Percentiles rank a stretch among this genome's conserved stretches.
These are phyloP conservation scores for Thelonectria rubi DNA, from an alignment of 2,329 filamentous ascomycete species.

Conservation along the genomic window DNA sequence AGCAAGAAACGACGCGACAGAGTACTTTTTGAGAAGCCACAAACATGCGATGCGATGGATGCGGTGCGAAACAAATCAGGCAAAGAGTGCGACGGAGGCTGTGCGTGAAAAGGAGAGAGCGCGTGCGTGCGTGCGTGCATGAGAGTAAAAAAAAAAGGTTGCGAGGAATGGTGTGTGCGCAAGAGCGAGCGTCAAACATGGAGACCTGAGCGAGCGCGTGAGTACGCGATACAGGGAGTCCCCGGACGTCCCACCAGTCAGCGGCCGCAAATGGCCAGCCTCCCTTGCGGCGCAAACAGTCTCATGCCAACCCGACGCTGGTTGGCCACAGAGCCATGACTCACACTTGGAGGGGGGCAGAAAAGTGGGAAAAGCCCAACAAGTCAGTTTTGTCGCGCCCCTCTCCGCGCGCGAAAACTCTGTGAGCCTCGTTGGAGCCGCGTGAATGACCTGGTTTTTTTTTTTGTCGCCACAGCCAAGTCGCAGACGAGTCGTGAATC, in stretches of 20 bases:
- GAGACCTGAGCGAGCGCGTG: slow-evolving; percentile 15
- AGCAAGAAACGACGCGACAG: neutral
- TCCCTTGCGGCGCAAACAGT: slow-evolving; percentile 37
- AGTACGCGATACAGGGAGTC: slow-evolving; percentile 31
- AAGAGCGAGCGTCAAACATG: slow-evolving; percentile 5
- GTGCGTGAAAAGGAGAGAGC: slow-evolving; percentile 1
- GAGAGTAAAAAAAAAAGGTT: neutral
- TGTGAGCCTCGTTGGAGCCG: slow-evolving; percentile 31
- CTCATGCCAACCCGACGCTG: slow-evolving; percentile 33
- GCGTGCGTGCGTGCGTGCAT: neutral
- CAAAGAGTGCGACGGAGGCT: neutral
- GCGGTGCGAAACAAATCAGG: neutral
- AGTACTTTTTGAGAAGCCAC: slow-evolving; percentile 1
- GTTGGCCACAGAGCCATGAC: slow-evolving; percentile 42
- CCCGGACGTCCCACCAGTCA: slow-evolving; percentile 44
- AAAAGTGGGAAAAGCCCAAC: slow-evolving; percentile 38
- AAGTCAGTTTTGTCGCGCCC: slow-evolving; percentile 27
- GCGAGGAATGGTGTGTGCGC: slow-evolving; percentile 2
- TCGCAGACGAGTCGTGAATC: slow-evolving; percentile 11
- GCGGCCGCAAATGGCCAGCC: slow-evolving; percentile 45
- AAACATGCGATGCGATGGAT: neutral
- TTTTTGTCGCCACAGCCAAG: slow-evolving; percentile 20
- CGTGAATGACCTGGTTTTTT: slow-evolving; percentile 13
- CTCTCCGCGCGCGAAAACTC: slow-evolving; percentile 22
- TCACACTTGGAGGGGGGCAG: slow-evolving; percentile 36